Base-by-base conservation (phyloP, 306 rosid genomes). In the Acmispon strigosus region DNA sequence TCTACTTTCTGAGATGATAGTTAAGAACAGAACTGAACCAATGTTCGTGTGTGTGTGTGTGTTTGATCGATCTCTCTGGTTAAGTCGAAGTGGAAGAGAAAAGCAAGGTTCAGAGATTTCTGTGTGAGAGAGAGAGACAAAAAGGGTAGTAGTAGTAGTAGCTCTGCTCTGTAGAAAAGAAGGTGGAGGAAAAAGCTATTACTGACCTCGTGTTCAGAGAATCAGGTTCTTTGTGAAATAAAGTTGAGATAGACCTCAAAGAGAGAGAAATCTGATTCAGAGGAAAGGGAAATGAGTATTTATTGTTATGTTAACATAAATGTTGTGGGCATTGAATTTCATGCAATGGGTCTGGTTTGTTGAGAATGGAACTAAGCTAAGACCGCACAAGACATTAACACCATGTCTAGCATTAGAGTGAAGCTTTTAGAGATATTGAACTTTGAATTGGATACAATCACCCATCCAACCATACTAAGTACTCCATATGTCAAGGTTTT, bases 181-280 rank as follows among this genome's bases (percentile, higher is more conserved):
- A 67, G 49, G 19, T 0, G 34, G 11, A 32, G 2, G 14, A 14
- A 72, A 32, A 72, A 84, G 83, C 65, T 73, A 64, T 17, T 56
- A 45, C 69, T 50, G 59, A 2, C 67, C 59, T 57, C 36, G 75
- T 58, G 85, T 82, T 70, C 68, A 78, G 83, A 80, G 96, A 80
- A 87, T 87, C 87, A 71, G 92, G 84, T 89, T 85, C 92, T 84
- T 67, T 70, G 58, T 72, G 53, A 62, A 70, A 42, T 62, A 81
- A 83, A 76, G 62, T 13, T 13, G 19, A 4, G 41, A 36, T 36
- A 7, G 41, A 6, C 41, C 41, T 8, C 41, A 36, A 36, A 9
- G 10, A 36, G 11, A 39, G 43, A 39, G 37, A 32, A 32, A 32
- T 32, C 37, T 32, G 6, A 32, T 32, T 32, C 37, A 32, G 1